Evolutionary conservation across 2,329 filamentous ascomycete species (phyloP), one percentile per base, ranked within the genome.

Genomic region (Aureobasidium musti): DNA sequence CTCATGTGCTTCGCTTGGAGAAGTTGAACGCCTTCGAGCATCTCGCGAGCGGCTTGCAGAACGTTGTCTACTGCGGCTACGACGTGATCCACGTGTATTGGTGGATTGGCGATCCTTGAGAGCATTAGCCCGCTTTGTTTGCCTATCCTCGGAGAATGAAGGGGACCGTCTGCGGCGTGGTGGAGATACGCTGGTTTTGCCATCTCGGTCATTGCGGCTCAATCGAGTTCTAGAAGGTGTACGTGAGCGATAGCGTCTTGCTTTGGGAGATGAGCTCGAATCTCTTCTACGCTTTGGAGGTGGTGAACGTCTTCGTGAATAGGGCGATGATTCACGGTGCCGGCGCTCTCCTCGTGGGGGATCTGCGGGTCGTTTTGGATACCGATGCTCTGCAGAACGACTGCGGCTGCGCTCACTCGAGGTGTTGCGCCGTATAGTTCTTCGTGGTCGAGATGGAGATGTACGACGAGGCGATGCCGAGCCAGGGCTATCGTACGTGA

Each of bases 181-280:
- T n/a, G 54, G 41, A 30, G 65, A 63, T 19, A 43, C 59, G 37
- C 47, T 57, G 57, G 57, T 63, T 59, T 49, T 54, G 61, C 56
- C 66, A 33, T 35, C 37, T 39, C 59, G 78, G 78, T n/a, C 28
- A 6, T 56, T 54, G 26, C 28, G 59, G 23, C 43, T 50, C 19
- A 28, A 21, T 28, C 52, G 50, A 64, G 80, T 81, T 61, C 74
- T 76, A 65, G 54, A 81, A 56, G 73, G 75, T 37, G 64, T 66
- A 33, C 64, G 68, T 56, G 70, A 70, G 49, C 68, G 45, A 53
- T 45, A 37, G n/a, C 43, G 30, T 45, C 47, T 64, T 11, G 61
- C 49, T 45, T 19, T 54, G 3, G 61, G 61, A 17, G 61, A 64
- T 33, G 30, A 64, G 21, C 37, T 54, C 3, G 61, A 53, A 28